These are phyloP conservation scores for Sclerotinia trifoliorum DNA, from an alignment of 2,329 filamentous ascomycete genomes.

Conservation along the genomic window DNA sequence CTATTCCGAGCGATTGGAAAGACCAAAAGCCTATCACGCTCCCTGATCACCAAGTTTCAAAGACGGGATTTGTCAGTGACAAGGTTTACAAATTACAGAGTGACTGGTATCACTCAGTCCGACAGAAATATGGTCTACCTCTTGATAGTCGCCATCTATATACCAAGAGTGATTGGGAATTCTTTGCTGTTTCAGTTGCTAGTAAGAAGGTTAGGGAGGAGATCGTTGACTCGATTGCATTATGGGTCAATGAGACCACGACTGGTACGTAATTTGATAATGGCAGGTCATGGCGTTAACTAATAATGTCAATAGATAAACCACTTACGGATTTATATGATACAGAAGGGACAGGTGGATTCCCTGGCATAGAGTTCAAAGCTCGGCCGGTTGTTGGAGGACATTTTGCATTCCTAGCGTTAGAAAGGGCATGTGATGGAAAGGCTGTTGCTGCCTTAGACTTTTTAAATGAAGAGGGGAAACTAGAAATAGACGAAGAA, in stretches of 20 bases:
- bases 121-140: slow-evolving; percentile 79
- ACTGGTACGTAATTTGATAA: slow-evolving; percentile 50
- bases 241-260: slow-evolving; percentile 80
- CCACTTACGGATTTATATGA: slow-evolving; percentile 81
- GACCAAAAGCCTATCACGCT: slow-evolving; percentile 35
- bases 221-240: slow-evolving; percentile 71
- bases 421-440: slow-evolving; percentile 76
- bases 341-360: slow-evolving; percentile 74
- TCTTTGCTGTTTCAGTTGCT: slow-evolving; percentile 80
- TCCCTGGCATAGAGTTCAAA: slow-evolving; percentile 73
- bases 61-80: slow-evolving; percentile 65
- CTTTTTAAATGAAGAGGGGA: slow-evolving; percentile 46
- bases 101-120: slow-evolving; percentile 74
- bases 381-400: slow-evolving; percentile 81
- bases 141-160: slow-evolving; percentile 81
- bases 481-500: slow-evolving; percentile 9
- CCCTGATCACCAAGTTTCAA: slow-evolving; percentile 28
- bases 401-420: slow-evolving; percentile 81
- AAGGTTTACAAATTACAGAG: slow-evolving; percentile 77
- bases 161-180: slow-evolving; percentile 89
- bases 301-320: slow-evolving; percentile 50
- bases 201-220: slow-evolving; percentile 64
- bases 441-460: slow-evolving; percentile 58
- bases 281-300: not conserved
- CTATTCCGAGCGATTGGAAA: slow-evolving; percentile 28